Percentiles rank a stretch among this genome's conserved stretches.
Evolutionary conservation across 2,329 filamentous ascomycete species (phyloP).

Genomic region (Epichloe aotearoae): DNA sequence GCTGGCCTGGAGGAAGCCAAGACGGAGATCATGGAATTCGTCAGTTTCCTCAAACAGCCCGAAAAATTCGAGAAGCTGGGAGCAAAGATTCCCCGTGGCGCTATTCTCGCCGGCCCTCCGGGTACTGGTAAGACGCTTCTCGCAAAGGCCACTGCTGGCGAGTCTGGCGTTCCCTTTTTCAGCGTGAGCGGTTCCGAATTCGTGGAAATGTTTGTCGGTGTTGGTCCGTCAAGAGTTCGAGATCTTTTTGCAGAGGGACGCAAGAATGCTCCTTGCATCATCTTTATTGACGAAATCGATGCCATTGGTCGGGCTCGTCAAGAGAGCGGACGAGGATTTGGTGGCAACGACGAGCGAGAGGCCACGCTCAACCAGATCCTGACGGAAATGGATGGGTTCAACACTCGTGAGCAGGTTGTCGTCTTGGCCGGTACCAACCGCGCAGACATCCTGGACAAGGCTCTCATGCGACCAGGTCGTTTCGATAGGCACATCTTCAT

Average conservation of each 20-base stretch:
- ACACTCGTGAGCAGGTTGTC: conserved; percentile 90
- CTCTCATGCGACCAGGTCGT: conserved; percentile 88
- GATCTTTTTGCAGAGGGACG: conserved; percentile 89
- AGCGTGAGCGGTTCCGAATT: conserved; percentile 98
- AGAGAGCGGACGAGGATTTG: conserved; percentile 57
- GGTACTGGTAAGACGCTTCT: conserved; percentile 97
- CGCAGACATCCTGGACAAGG: conserved; percentile 87
- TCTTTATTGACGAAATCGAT: conserved; percentile 99
- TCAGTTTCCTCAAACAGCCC: conserved; percentile 90
- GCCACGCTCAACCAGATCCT: conserved; percentile 95
- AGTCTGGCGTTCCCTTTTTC: conserved; percentile 95
- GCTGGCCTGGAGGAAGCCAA: conserved; percentile 98
- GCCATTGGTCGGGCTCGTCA: conserved; percentile 85
- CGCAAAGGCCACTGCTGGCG: conserved; percentile 92
- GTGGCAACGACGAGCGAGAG: conserved; percentile 94
- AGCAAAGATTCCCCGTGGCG: conserved; percentile 93
- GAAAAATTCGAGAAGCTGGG: conserved; percentile 86
- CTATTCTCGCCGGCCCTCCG: conserved; percentile 91
- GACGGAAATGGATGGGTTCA: conserved; percentile 99
- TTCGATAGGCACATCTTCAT: conserved; percentile 96
- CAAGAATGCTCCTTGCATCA: conserved; percentile 95
- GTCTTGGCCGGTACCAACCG: conserved; percentile 95
- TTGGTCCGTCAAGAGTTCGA: conserved; percentile 86
- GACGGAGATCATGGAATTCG: conserved; percentile 97
- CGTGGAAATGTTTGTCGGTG: conserved; percentile 99